phyloP scores from a whole-genome alignment of 495 filamentous ascomycete species.

The Aspergillus carlsbadensis region DNA sequence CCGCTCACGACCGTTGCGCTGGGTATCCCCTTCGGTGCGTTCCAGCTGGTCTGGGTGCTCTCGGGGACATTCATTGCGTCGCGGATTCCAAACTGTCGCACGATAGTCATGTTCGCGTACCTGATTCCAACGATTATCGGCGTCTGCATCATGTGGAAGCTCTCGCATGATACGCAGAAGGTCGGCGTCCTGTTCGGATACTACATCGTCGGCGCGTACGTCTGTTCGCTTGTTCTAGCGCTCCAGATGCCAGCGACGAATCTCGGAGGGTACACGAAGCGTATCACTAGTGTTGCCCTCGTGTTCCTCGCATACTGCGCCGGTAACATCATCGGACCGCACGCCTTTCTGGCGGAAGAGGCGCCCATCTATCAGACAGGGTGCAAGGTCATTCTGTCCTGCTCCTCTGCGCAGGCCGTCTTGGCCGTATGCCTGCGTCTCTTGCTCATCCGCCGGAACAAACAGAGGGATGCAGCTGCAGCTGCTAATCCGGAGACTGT shows the following conservation, averaged over 20 bases:
- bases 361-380: slow-evolving; percentile 36
- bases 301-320: slow-evolving; percentile 43
- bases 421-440: slow-evolving; percentile 12
- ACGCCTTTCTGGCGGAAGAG: slow-evolving; percentile 34
- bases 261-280: slow-evolving; percentile 42
- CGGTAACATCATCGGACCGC: slow-evolving; percentile 35
- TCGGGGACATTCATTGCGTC: slow-evolving; percentile 34
- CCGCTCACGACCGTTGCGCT: slow-evolving; percentile 31
- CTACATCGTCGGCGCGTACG: slow-evolving; percentile 40
- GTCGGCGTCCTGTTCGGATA: slow-evolving; percentile 38
- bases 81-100: slow-evolving; percentile 30
- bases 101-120: slow-evolving; percentile 37
- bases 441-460: slow-evolving; percentile 15
- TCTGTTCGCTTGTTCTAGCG: slow-evolving; percentile 38
- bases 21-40: slow-evolving; percentile 40
- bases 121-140: slow-evolving; percentile 37
- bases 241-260: slow-evolving; percentile 44
- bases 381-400: slow-evolving; percentile 34
- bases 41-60: slow-evolving; percentile 38
- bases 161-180: slow-evolving; percentile 28
- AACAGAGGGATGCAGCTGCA: slow-evolving; percentile 9
- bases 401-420: slow-evolving; percentile 17
- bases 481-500: neutral
- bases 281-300: slow-evolving; percentile 36
- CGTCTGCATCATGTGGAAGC: slow-evolving; percentile 35